These are phyloP conservation scores for Lactifluus hygrophoroides DNA, from an alignment of 768 basidiomycete species.

Conservation along the genomic window DNA sequence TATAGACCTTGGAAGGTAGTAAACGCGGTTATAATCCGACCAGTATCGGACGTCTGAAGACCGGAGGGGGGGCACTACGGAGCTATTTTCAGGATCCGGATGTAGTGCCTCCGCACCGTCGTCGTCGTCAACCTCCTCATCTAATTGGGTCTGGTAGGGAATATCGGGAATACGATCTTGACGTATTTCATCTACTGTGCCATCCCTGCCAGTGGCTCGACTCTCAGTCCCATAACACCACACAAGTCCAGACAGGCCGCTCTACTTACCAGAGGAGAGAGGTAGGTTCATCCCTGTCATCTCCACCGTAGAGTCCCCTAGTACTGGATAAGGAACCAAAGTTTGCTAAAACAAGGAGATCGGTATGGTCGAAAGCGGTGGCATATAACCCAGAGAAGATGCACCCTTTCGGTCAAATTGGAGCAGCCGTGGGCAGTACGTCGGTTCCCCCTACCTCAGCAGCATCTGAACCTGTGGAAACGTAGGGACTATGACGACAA, in stretches of 20 bases:
- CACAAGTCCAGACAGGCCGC: background rate
- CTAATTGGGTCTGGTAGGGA: conserved; percentile 42
- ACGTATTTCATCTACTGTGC: conserved; percentile 39
- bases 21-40: conserved; percentile 62
- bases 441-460: conserved; percentile 35
- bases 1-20: conserved; percentile 55
- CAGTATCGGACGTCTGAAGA: conserved; percentile 43
- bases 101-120: conserved; percentile 6
- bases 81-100: background rate
- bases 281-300: conserved; percentile 21
- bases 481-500: conserved; percentile 22
- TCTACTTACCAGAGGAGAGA: conserved; percentile 10
- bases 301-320: conserved; percentile 33
- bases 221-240: background rate
- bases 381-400: conserved; percentile 4
- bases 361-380: background rate
- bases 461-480: background rate
- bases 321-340: conserved; percentile 49
- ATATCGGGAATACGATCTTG: conserved; percentile 47
- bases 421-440: conserved; percentile 54
- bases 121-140: conserved; percentile 25
- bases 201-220: conserved; percentile 40
- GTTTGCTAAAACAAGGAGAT: conserved; percentile 43
- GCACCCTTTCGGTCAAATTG: conserved; percentile 61
- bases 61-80: conserved; percentile 1